Base-by-base conservation (phyloP, 495 filamentous ascomycete species). In the Neurospora cerealis region DNA sequence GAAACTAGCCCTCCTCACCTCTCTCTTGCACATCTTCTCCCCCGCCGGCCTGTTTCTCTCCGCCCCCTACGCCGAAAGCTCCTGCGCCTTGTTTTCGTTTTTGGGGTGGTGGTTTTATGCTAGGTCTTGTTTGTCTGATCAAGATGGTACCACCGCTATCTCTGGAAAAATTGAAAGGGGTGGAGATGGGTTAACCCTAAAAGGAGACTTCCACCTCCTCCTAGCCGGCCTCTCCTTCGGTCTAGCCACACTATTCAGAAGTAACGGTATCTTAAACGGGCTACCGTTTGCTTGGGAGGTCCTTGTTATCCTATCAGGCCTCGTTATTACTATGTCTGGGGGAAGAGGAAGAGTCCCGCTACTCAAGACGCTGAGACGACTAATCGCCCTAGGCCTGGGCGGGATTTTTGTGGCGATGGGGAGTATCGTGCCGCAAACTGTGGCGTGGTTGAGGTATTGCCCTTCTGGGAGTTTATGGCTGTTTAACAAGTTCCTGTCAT, bases 1-100 rank as follows among this genome's bases (percentile, higher is more conserved):
- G 34, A 78, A 71, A 80, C 82, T 93, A 34, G 87, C 92, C 34
- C 88, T 95, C 71, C 80, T 91, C 19, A 85, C 92, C 37, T 90
- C 93, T 7, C 79, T 87, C 13, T 83, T 98, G 41, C 93, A 98
- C 79, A 88, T 97, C 54, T 77, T 98, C 32, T 93, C 90, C 5
- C 96, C 96, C 0, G 96, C 93, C 9, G 95, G 95, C 11, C 81
- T 97, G 3, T 98, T 98, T 78, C 88, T 99, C 37, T 94, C 92
- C 0, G 93, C 95, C 1, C 96, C 96, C 0, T 96, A 94, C 77
- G 87, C 88, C 28, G 96, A 99, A 82, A 89, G 91, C 69, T 79
- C 91, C 1, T 97, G 93, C 79, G 89, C 95, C 1, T 84, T 96
- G 9, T 82, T 97, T 38, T 91, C 91, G 69, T 93, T 98, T 74